Evolutionary conservation across 352 stramenopile genomes (phyloP).

Genomic region (Phytophthora quininea): DNA sequence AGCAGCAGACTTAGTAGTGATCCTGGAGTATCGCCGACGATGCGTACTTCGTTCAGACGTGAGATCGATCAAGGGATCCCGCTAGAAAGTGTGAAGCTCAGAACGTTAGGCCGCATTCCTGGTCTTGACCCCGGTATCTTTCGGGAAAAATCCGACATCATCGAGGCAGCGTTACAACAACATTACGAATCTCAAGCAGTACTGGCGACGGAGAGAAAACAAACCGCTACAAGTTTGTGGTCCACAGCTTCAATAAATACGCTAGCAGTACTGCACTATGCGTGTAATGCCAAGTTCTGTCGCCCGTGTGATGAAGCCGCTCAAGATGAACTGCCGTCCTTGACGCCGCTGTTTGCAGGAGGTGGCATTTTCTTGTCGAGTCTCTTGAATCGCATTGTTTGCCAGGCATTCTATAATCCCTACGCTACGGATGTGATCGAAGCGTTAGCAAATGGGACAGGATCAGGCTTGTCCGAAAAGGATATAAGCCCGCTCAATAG

Average conservation of each 20-base stretch:
- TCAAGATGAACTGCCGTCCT: conserved; percentile 54
- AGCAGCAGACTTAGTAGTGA: conserved; percentile 21
- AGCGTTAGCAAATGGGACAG: conserved; percentile 48
- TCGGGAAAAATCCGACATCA: conserved; percentile 36
- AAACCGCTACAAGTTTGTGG: neutral
- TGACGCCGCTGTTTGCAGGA: conserved; percentile 59
- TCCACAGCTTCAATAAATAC: conserved; percentile 23
- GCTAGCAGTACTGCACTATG: conserved; percentile 50
- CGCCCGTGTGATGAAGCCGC: conserved; percentile 52
- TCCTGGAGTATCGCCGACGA: conserved; percentile 12
- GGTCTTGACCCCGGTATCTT: conserved; percentile 56
- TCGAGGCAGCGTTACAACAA: conserved; percentile 41
- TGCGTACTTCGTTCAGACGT: conserved; percentile 35
- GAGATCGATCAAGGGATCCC: conserved; percentile 60
- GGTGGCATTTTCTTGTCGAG: conserved; percentile 62
- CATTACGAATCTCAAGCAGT: conserved; percentile 36
- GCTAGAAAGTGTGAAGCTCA: conserved; percentile 60
- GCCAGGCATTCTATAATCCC: conserved; percentile 82
- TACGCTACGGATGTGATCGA: conserved; percentile 74
- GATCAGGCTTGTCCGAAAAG: neutral
- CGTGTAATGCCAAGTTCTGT: conserved; percentile 59
- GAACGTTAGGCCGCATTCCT: conserved; percentile 58
- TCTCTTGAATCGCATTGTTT: conserved; percentile 68
- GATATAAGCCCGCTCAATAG: neutral
- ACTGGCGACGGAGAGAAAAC: conserved; percentile 11